Evolutionary conservation across 2,329 filamentous ascomycete genomes (phyloP).

Genomic region (Pseudogymnoascus verrucosus): DNA sequence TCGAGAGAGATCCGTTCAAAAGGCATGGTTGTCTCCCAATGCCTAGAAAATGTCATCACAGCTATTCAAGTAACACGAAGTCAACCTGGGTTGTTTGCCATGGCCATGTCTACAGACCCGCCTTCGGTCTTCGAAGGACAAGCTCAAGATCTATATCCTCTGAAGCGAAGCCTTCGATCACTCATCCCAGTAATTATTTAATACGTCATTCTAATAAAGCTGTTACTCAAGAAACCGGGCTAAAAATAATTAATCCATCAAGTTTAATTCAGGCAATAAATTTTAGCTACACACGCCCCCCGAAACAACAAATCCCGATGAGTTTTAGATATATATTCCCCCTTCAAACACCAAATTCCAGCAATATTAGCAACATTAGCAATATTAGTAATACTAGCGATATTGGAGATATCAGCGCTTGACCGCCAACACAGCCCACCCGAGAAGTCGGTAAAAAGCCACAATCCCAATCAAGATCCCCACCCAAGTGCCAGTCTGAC

Average conservation of each 20-base stretch:
- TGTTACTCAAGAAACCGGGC: not conserved
- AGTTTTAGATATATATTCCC: not conserved
- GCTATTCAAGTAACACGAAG: not conserved
- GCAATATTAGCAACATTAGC: conserved; percentile 16
- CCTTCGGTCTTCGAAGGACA: not conserved
- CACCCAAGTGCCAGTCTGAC: conserved; percentile 58
- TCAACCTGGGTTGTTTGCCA: not conserved
- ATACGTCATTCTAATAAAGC: not conserved
- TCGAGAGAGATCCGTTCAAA: not conserved
- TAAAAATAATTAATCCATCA: not conserved
- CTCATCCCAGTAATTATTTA: not conserved
- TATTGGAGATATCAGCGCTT: conserved; percentile 22
- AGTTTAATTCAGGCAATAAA: not conserved
- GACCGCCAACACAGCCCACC: conserved; percentile 50
- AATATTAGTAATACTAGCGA: not conserved
- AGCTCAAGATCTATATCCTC: not conserved
- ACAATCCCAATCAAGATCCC: conserved; percentile 74
- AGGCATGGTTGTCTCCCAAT: not conserved
- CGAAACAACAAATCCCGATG: not conserved
- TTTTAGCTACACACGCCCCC: not conserved
- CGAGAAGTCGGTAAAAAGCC: conserved; percentile 60
- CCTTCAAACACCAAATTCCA: not conserved
- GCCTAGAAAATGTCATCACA: not conserved
- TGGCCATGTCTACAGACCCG: not conserved
- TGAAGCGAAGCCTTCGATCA: not conserved